Evolutionary conservation across 306 rosid species (phyloP).

Genomic region (Vigna trinervia): DNA sequence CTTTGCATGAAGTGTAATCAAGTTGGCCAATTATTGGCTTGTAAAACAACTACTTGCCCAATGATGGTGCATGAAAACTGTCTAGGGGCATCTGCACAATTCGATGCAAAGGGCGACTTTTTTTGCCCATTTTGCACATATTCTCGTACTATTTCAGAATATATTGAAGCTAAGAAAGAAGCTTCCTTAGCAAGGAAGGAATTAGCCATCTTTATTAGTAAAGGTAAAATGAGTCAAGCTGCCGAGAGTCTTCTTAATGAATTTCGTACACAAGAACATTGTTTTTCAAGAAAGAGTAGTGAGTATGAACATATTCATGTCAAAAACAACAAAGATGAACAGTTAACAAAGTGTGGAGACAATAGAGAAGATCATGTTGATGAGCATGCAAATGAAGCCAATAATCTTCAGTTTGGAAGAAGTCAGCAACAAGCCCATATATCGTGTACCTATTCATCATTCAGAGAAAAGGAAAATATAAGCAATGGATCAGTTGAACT

Average conservation of each 20-base stretch:
- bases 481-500: constrained; percentile 21
- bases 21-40: constrained; percentile 64
- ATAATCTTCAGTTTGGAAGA: constrained; percentile 36
- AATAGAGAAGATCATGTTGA: constrained; percentile 43
- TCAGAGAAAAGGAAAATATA: constrained; percentile 46
- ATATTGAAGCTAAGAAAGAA: constrained; percentile 65
- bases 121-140: constrained; percentile 80
- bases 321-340: constrained; percentile 42
- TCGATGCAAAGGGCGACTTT: constrained; percentile 54
- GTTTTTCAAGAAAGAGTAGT: constrained; percentile 30
- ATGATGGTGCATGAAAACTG: constrained; percentile 72
- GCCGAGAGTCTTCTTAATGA: constrained; percentile 32
- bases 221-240: constrained; percentile 40
- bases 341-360: constrained; percentile 43
- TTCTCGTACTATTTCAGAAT: constrained; percentile 59
- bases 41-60: constrained; percentile 64
- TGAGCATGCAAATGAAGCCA: constrained; percentile 46
- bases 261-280: constrained; percentile 43
- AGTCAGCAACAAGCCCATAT: constrained; percentile 43
- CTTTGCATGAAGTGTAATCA: constrained; percentile 64
- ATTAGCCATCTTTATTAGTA: constrained; percentile 51
- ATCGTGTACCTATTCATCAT: constrained; percentile 27
- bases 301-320: constrained; percentile 43
- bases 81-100: constrained; percentile 48
- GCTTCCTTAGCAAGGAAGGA: constrained; percentile 60